Base-by-base conservation (phyloP, 2,329 filamentous ascomycete species). In the Hypocreales sp. region DNA sequence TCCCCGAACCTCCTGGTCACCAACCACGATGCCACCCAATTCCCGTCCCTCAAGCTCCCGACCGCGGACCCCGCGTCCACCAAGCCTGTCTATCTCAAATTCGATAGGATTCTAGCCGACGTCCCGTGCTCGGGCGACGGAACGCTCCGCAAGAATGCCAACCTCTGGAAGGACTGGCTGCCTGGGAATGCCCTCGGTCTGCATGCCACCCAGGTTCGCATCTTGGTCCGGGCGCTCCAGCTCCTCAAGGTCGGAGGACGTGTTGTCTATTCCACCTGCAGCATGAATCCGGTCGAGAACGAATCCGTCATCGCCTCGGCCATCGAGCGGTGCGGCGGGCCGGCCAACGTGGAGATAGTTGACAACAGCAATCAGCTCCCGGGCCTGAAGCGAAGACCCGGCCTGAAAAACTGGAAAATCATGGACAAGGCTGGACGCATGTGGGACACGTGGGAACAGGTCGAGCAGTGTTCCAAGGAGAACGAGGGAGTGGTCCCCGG, bases 201-300 rank as follows among this genome's bases (percentile, higher is more conserved):
- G 19, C 80, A 94, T 52, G 59, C 72, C 19, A 92, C 83, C 2
- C 90, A 98, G 55, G 68, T 83, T 24, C 69, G 87, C 25, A 98
- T 98, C 40, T 62, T 98, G 26, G 80, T 92, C 31, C 77, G 90
- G 35, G 82, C 90, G 18, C 64, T 98, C 27, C 87, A 95, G 56
- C 83, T 98, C 74, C 71, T 98, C 39, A 95, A 94, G 61, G 79
- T 83, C 30, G 87, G 90, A 22, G 90, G 90, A 27, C 73, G 86
- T 36, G 81, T 95, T 16, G 87, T 98, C 28, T 98, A 95, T 59
- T 95, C 87, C 4, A 98, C 90, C 13, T 98, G 90, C 65, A 94
- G 84, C 53, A 83, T 98, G 80, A 98, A 98, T 56, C 90, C 90
- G 0, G 73, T 95, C 16, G 90, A 98, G 60, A 93, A 98, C 45